These are phyloP conservation scores for Glycine soja DNA, from an alignment of 306 rosid genomes.

Conservation along the genomic window DNA sequence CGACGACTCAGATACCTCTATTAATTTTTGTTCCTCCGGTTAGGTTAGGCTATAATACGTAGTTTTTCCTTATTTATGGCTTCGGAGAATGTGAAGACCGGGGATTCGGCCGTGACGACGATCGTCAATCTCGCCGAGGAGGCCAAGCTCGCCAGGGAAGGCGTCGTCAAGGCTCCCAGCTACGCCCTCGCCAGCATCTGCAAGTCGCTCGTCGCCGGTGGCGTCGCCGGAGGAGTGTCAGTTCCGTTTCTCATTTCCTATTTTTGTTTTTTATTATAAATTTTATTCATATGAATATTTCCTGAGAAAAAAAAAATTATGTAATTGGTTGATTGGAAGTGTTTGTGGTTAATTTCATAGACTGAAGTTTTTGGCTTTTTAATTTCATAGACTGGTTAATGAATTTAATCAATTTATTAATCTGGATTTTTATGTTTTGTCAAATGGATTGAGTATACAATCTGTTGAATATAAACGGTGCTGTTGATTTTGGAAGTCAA, in stretches of 20 bases:
- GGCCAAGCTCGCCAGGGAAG: slow-evolving; percentile 91
- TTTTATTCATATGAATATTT: neutral
- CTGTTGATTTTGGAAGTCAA: slow-evolving; percentile 3
- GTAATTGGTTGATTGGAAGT: neutral
- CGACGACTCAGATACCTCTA: slow-evolving; percentile 18
- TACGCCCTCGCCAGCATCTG: slow-evolving; percentile 72
- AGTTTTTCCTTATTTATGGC: slow-evolving; percentile 56
- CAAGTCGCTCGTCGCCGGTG: slow-evolving; percentile 95
- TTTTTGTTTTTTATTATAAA: neutral
- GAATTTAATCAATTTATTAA: neutral
- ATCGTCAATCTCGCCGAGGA: slow-evolving; percentile 92
- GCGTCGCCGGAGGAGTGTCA: slow-evolving; percentile 99
- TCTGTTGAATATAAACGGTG: slow-evolving; percentile 7
- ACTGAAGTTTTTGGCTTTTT: neutral
- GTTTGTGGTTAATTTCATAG: slow-evolving; percentile 20
- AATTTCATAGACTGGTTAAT: neutral
- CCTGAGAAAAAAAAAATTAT: neutral
- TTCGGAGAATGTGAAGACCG: slow-evolving; percentile 89
- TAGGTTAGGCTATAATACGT: neutral
- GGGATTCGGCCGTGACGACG: slow-evolving; percentile 82
- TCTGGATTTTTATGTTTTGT: slow-evolving; percentile 20
- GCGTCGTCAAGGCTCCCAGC: slow-evolving; percentile 82
- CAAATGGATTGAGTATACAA: slow-evolving; percentile 15
- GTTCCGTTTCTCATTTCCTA: slow-evolving; percentile 55
- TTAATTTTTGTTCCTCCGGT: neutral